Conservation (phyloP, 306 rosid species). For the Albizia julibrissin region DNA sequence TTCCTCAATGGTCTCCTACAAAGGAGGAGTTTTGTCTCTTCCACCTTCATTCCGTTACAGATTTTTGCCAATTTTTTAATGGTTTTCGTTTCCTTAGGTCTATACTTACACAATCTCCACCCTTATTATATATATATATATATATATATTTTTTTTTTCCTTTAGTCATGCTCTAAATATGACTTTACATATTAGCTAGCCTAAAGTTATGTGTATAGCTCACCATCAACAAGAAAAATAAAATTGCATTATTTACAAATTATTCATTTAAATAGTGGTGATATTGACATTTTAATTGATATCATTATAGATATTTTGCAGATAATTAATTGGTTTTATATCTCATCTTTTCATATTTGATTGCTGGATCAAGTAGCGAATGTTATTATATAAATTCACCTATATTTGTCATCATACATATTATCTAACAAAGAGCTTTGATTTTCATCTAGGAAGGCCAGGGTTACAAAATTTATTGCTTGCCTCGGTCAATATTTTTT, state of each 20-base stretch:
- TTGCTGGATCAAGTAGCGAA: no score
- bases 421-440: not conserved
- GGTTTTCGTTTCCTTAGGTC: conserved; percentile 6
- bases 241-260: not conserved
- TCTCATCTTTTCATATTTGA: no score
- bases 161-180: not conserved
- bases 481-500: no score
- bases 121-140: not conserved
- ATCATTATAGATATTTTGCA: no score
- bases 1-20: conserved; percentile 65
- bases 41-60: conserved; percentile 53
- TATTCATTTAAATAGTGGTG: not conserved
- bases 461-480: not conserved
- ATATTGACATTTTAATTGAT: not conserved
- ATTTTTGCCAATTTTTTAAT: conserved; percentile 48
- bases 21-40: conserved; percentile 49
- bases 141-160: no score
- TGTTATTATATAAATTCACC: not conserved
- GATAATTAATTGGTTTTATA: no score
- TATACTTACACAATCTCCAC: not conserved
- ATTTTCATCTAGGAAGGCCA: not conserved
- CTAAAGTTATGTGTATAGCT: not conserved
- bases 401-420: no score
- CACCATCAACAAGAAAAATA: not conserved
- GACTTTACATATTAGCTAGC: conserved; percentile 21